Conservation (phyloP, 2,329 filamentous ascomycete genomes). For the Sclerotinia sclerotiorum region DNA sequence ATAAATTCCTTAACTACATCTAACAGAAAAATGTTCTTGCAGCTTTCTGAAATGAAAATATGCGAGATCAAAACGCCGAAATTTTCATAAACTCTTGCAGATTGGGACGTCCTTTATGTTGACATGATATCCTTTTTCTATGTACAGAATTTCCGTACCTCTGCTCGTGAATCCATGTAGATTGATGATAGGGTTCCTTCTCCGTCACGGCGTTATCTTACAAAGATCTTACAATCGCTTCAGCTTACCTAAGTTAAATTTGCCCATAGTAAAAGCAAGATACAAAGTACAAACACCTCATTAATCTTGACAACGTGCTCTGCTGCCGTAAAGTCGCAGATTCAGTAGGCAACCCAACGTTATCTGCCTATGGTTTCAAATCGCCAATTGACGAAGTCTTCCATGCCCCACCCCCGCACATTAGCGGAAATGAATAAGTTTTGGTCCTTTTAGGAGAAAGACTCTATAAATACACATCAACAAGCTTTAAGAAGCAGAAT, state of each 20-base stretch:
- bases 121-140: no score
- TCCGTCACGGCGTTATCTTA: background rate
- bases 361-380: background rate
- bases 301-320: background rate
- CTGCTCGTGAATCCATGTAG: background rate
- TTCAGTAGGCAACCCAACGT: background rate
- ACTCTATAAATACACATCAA: background rate
- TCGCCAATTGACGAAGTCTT: background rate
- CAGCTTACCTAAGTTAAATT: background rate
- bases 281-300: background rate
- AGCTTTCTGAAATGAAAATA: background rate
- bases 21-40: background rate
- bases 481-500: background rate
- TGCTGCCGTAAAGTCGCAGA: background rate
- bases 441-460: background rate
- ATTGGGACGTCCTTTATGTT: no score
- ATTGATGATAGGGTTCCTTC: background rate
- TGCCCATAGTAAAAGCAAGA: background rate
- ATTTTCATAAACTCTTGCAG: background rate
- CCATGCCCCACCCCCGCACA: background rate
- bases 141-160: background rate
- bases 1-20: background rate
- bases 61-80: no score
- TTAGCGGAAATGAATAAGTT: no score
- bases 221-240: no score